A percentile compares a stretch with the other conserved stretches of the same genome.
These are phyloP conservation scores for Metschnikowia corniflorae DNA, from an alignment of 805 yeast species.

Conservation along the genomic window DNA sequence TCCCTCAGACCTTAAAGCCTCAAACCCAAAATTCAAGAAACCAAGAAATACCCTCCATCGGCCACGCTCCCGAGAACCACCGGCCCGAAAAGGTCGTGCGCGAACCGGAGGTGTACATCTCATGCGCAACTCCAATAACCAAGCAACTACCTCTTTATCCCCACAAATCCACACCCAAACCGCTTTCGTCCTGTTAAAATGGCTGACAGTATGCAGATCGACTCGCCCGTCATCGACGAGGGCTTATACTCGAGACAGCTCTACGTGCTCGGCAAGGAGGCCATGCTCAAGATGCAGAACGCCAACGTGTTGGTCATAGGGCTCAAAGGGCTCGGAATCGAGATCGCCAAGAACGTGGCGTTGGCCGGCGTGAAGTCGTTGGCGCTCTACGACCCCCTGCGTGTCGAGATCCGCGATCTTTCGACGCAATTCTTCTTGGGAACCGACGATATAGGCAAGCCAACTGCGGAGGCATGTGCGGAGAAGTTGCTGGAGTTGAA, in stretches of 20 bases:
- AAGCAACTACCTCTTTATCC: too few species aligned
- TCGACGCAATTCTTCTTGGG: slow-evolving; percentile 85
- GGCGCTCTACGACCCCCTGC: slow-evolving; percentile 76
- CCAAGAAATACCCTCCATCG: too few species aligned
- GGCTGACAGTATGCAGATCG: slow-evolving; percentile 38
- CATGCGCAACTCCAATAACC: too few species aligned
- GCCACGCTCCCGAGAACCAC: too few species aligned
- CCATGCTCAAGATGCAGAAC: slow-evolving; percentile 94
- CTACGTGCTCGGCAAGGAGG: slow-evolving; percentile 95
- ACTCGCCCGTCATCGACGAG: slow-evolving; percentile 71
- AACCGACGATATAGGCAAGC: slow-evolving; percentile 68
- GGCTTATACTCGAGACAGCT: slow-evolving; percentile 93
- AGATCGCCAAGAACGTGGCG: slow-evolving; percentile 94
- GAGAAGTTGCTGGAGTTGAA: slow-evolving; percentile 76
- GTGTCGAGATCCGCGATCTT: slow-evolving; percentile 65
- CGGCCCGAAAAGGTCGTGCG: not conserved
- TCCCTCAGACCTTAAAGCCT: too few species aligned
- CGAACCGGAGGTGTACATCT: too few species aligned
- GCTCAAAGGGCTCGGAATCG: slow-evolving; percentile 88
- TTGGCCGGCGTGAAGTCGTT: slow-evolving; percentile 95
- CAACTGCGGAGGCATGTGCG: slow-evolving; percentile 71
- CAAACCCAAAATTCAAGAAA: too few species aligned
- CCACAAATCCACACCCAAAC: not conserved
- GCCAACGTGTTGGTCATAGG: slow-evolving; percentile 93
- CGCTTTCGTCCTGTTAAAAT: slow-evolving; percentile 4